Evolutionary conservation across 768 basidiomycete genomes (phyloP).

Genomic region (Lactifluus subvellereus): DNA sequence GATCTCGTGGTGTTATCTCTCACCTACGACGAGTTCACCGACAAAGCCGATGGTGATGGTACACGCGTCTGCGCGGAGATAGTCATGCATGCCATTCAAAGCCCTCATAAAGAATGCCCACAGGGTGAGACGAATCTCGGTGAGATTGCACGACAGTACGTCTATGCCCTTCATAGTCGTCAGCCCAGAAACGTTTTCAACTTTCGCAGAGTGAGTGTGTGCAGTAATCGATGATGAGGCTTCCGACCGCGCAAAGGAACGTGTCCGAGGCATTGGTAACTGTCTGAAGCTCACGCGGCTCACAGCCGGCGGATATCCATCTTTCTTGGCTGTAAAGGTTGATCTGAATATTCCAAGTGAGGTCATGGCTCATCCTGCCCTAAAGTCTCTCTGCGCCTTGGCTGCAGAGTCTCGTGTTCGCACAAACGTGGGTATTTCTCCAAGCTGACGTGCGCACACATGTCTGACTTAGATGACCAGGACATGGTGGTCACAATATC

Average conservation of each 20-base stretch:
- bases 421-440: conserved; percentile 34
- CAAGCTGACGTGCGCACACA: not conserved
- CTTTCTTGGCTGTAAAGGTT: conserved; percentile 51
- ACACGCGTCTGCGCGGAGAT: conserved; percentile 5
- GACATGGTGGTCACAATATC: conserved; percentile 63
- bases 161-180: not conserved
- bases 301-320: conserved; percentile 48
- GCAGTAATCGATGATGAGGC: conserved; percentile 31
- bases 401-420: conserved; percentile 47
- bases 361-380: conserved; percentile 45
- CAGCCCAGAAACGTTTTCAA: conserved; percentile 27
- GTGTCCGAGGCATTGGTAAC: conserved; percentile 39
- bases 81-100: conserved; percentile 11
- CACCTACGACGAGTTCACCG: conserved; percentile 13
- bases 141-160: conserved; percentile 15
- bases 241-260: conserved; percentile 25
- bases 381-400: conserved; percentile 42
- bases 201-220: conserved; percentile 30
- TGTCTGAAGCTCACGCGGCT: conserved; percentile 50
- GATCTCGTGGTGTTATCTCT: conserved; percentile 9
- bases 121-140: conserved; percentile 12
- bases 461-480: conserved; percentile 44
- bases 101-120: not conserved
- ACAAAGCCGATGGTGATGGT: conserved; percentile 6
- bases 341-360: conserved; percentile 28